Percentiles rank a stretch among this genome's conserved stretches.
These are phyloP conservation scores for Lipomyces sp. DNA, from an alignment of 805 yeast genomes.

Conservation along the genomic window DNA sequence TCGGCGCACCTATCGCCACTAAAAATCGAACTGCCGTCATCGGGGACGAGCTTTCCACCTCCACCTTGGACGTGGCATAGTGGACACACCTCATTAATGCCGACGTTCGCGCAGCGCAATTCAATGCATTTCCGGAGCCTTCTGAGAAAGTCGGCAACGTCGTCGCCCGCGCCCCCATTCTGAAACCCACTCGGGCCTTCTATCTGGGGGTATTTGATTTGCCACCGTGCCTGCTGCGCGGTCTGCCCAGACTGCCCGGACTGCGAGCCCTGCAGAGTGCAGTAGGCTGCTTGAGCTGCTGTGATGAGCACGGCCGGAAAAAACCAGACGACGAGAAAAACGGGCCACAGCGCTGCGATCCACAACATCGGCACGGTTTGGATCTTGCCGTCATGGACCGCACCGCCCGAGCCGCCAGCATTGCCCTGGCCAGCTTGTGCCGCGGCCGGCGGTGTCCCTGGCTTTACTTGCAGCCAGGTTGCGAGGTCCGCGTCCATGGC, in stretches of 20 bases:
- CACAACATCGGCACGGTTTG: background rate
- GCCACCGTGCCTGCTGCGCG: too few relatives aligned
- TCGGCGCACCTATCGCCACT: too few relatives aligned
- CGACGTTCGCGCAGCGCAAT: constrained; percentile 1
- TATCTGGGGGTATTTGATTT: background rate
- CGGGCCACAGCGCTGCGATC: constrained; percentile 7
- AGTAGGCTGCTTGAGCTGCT: background rate
- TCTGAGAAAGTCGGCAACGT: background rate
- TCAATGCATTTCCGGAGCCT: background rate
- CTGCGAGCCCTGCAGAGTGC: background rate
- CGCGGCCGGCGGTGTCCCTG: too few relatives aligned
- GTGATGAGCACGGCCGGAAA: background rate
- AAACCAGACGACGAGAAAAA: background rate
- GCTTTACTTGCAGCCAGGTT: too few relatives aligned
- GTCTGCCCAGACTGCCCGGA: background rate
- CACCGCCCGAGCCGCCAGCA: too few relatives aligned
- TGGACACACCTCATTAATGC: background rate
- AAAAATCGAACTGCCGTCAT: too few relatives aligned
- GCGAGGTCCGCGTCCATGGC: too few relatives aligned
- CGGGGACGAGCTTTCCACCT: too few relatives aligned
- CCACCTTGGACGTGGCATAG: constrained; percentile 6
- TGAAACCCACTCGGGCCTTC: background rate
- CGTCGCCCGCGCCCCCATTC: background rate
- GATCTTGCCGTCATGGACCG: background rate
- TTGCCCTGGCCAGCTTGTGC: too few relatives aligned